Base-by-base conservation (phyloP, 2,329 filamentous ascomycete genomes). In the Hypoxylon sp. region DNA sequence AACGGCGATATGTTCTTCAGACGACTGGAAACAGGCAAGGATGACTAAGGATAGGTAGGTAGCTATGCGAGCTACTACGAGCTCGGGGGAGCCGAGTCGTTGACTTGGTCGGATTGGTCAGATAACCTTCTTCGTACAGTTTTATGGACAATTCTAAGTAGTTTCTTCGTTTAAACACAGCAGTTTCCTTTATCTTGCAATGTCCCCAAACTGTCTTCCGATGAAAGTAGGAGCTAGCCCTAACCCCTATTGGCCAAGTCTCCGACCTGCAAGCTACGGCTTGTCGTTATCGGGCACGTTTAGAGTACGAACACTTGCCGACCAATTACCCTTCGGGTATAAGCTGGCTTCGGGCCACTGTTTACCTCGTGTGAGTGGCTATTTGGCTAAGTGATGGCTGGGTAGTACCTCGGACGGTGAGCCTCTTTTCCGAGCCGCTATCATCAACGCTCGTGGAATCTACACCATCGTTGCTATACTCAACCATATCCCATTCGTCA, bases 1-100 rank as follows among this genome's bases (percentile, higher is more conserved):
- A 63, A 37, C 17, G 54, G 53, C 1, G 64, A 68, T 22, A 62
- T 65, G 68, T 65, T 54, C 26, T 70, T 70, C 13, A 44, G 3
- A n/a, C 29, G 58, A 11, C 9, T 67, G 35, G 54, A 31, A 2
- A 6, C 19, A 2, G 56, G 33, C 22, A 31, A 58, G n/a, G 31
- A 19, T 35, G 55, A 47, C 10, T 26, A 37, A 31, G 19, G 19
- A 2, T 1, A n/a, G n/a, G n/a, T n/a, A n/a, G n/a, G n/a, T n/a
- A 22, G 9, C n/a, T n/a, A 1, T 8, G n/a, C 47, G 26, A 31
- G 14, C 1, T 8, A 31, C 29, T 31, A 31, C 6, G 29, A 9
- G 6, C 29, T 31, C 2, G 9, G 29, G 29, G 29, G 29, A 5
- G 29, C 29, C 29, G 6, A 31, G 29, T 8, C 9, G 6, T 31